phyloP scores from a whole-genome alignment of 768 basidiomycete genomes.

The Chiua virens region DNA sequence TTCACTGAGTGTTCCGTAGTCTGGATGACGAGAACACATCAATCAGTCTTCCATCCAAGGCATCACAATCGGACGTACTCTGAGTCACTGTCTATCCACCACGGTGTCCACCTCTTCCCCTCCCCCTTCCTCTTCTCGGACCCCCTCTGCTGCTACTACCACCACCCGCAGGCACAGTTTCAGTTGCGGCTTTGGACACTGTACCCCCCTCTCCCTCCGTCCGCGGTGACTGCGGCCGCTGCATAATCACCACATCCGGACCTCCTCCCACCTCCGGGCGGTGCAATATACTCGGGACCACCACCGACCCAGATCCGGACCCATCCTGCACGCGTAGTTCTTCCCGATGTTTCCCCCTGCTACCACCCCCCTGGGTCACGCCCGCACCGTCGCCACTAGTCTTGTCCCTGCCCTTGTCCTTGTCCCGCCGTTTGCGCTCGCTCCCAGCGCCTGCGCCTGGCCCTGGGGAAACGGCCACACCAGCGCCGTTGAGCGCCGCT shows the following conservation, averaged over 20 bases:
- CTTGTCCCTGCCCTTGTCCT: conserved; percentile 3
- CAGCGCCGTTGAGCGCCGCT: conserved; percentile 66
- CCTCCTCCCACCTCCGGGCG: conserved; percentile 19
- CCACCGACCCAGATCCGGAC: background rate
- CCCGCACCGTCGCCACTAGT: conserved; percentile 14
- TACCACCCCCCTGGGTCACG: background rate
- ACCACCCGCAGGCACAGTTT: background rate
- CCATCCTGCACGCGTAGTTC: background rate
- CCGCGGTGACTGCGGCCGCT: conserved; percentile 11
- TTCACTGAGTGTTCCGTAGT: too few species aligned
- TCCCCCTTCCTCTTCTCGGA: conserved; percentile 29
- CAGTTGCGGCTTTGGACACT: background rate
- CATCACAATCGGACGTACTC: background rate
- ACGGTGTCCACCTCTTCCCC: conserved; percentile 32
- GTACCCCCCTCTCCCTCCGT: background rate
- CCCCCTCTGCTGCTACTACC: conserved; percentile 22
- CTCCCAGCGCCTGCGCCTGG: conserved; percentile 9
- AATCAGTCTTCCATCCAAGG: background rate
- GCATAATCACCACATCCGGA: conserved; percentile 7
- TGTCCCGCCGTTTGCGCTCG: conserved; percentile 39
- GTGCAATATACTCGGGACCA: conserved; percentile 25
- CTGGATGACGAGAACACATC: too few species aligned
- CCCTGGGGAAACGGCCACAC: conserved; percentile 36
- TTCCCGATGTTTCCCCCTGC: conserved; percentile 17
- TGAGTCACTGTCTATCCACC: conserved; percentile 19